Evolutionary conservation across 208 protist species (phyloP).

Genomic region (Trypanosoma scelopori): DNA sequence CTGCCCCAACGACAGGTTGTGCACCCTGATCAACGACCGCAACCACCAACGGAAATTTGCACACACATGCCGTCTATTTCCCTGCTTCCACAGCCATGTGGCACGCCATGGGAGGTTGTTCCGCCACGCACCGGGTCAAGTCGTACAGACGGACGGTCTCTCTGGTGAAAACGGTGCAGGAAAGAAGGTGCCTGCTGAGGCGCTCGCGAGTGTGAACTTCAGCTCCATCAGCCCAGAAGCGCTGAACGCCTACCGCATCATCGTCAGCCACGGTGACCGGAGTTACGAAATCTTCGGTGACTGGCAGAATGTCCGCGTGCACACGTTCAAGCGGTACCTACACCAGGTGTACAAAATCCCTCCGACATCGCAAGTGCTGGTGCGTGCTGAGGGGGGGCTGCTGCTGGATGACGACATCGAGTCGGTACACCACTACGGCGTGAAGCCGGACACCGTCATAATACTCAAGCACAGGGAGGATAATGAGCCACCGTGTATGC

Average conservation of each 20-base stretch:
- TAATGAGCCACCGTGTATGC: conserved; percentile 35
- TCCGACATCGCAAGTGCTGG: conserved; percentile 61
- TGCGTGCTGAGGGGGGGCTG: conserved; percentile 42
- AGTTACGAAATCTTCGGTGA: conserved; percentile 89
- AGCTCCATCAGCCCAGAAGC: conserved; percentile 79
- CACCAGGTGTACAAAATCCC: conserved; percentile 85
- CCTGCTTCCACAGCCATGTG: conserved; percentile 85
- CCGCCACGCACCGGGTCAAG: conserved; percentile 72
- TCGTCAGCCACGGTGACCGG: conserved; percentile 69
- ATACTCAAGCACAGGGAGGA: conserved; percentile 46
- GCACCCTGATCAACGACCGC: conserved; percentile 75
- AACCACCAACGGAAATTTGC: conserved; percentile 81
- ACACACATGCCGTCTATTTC: conserved; percentile 86
- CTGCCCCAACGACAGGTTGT: conserved; percentile 74
- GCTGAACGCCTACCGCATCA: conserved; percentile 78
- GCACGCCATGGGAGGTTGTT: conserved; percentile 76
- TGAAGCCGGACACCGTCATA: conserved; percentile 71
- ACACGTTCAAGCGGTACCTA: conserved; percentile 88
- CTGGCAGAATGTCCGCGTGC: conserved; percentile 78
- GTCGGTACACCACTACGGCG: conserved; percentile 63
- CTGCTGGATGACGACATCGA: conserved; percentile 82
- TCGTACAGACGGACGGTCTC: conserved; percentile 48
- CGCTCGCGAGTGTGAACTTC: conserved; percentile 80
- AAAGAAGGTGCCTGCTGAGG: conserved; percentile 56
- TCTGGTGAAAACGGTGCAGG: conserved; percentile 9